These are phyloP conservation scores for Pyrus communis DNA, from an alignment of 306 rosid species.

Conservation along the genomic window DNA sequence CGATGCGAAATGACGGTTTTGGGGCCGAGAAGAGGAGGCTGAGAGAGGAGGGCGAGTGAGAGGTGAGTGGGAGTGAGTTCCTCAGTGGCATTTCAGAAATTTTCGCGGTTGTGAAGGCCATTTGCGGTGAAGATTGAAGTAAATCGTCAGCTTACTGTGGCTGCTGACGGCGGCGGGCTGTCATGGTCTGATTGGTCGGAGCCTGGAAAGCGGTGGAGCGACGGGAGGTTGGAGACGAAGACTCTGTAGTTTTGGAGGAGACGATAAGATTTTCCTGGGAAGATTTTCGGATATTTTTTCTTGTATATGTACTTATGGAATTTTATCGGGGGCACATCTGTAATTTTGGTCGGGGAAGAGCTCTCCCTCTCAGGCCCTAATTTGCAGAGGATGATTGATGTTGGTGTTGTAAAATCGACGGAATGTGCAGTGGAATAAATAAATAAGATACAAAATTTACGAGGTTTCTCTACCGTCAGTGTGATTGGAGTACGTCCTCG, in stretches of 20 bases:
- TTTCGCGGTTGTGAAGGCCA: slow-evolving; percentile 45
- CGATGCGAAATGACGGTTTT: slow-evolving; percentile 43
- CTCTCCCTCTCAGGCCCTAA: background rate
- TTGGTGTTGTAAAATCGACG: too few species aligned
- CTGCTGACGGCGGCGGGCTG: background rate
- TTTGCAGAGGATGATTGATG: background rate
- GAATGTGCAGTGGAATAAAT: too few species aligned
- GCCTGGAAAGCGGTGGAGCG: slow-evolving; percentile 15
- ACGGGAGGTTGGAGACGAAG: background rate
- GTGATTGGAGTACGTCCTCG: too few species aligned
- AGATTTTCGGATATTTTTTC: background rate
- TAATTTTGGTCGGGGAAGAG: background rate
- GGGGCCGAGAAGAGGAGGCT: slow-evolving; percentile 34
- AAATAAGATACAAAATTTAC: too few species aligned
- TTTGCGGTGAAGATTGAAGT: background rate
- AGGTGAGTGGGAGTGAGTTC: slow-evolving; percentile 38
- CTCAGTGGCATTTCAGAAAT: slow-evolving; percentile 46
- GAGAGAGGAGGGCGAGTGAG: slow-evolving; percentile 29
- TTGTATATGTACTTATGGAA: background rate
- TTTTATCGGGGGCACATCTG: background rate
- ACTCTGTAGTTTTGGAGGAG: background rate
- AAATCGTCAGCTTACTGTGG: background rate
- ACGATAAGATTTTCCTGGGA: slow-evolving; percentile 29
- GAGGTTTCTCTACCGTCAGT: too few species aligned
- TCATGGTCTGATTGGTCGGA: slow-evolving; percentile 14